phyloP scores from a whole-genome alignment of 2,329 filamentous ascomycete genomes.

The Hypoxylon sp. region DNA sequence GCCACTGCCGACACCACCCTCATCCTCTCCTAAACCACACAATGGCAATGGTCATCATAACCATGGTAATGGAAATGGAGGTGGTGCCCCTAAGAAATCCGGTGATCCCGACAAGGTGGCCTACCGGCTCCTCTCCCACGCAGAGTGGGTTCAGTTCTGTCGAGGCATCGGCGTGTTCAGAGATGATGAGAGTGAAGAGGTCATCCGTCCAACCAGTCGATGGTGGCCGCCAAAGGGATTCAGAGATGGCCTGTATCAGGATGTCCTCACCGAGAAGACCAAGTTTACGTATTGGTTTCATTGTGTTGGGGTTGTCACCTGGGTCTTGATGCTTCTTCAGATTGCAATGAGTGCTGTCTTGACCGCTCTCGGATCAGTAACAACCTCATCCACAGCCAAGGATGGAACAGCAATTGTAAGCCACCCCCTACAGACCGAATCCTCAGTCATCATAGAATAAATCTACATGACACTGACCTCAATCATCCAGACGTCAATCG shows the following conservation, averaged over 20 bases:
- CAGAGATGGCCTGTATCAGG: constrained; percentile 65
- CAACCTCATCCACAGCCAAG: constrained; percentile 46
- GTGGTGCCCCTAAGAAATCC: constrained; percentile 11
- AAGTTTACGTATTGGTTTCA: constrained; percentile 64
- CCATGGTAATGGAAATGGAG: constrained; percentile 10
- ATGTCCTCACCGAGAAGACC: constrained; percentile 62
- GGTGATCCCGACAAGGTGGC: constrained; percentile 29
- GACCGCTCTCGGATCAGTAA: constrained; percentile 65
- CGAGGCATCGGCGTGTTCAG: constrained; percentile 63
- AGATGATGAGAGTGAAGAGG: constrained; percentile 61
- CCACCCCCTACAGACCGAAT: neutral
- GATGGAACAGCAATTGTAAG: constrained; percentile 59
- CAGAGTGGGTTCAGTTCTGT: constrained; percentile 65
- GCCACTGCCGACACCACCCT: constrained; percentile 17
- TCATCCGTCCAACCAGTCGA: constrained; percentile 60
- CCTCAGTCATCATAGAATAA: neutral
- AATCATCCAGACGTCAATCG: constrained; percentile 60
- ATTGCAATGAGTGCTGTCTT: constrained; percentile 65
- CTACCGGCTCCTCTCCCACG: constrained; percentile 59
- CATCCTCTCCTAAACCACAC: constrained; percentile 28
- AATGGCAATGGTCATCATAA: constrained; percentile 11
- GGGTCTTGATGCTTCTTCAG: constrained; percentile 65
- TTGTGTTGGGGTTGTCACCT: constrained; percentile 60
- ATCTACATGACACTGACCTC: neutral
- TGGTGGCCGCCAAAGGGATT: constrained; percentile 65